Conservation (phyloP, 1,284 basidiomycete species). For the Ceratobasidium sp. region DNA sequence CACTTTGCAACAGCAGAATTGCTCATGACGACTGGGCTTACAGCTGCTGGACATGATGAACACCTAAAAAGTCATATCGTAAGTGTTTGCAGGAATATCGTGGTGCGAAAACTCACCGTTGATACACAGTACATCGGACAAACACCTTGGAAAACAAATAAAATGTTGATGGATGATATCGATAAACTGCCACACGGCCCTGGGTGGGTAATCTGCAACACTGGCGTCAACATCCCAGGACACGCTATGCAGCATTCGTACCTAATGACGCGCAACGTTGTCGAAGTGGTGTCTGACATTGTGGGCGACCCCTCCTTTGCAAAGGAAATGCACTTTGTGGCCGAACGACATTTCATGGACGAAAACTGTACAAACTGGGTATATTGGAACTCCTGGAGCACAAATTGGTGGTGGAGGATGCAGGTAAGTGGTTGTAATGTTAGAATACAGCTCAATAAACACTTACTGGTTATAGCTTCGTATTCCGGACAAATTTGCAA, state of each 20-base stretch:
- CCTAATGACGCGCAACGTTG: not conserved
- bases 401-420: conserved; percentile 34
- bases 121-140: not conserved
- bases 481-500: not conserved
- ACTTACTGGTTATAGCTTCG: not conserved
- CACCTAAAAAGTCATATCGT: conserved; percentile 4
- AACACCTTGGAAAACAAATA: not conserved
- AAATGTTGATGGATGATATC: not conserved
- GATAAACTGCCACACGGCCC: conserved; percentile 11
- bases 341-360: not conserved
- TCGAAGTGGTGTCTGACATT: too few species aligned
- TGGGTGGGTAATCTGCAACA: not conserved
- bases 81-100: too few species aligned
- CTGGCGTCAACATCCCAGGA: too few species aligned
- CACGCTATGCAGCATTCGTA: not conserved
- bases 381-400: conserved; percentile 20
- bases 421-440: conserved; percentile 5
- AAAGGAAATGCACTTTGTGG: conserved; percentile 33
- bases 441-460: too few species aligned
- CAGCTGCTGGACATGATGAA: not conserved
- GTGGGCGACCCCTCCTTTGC: too few species aligned
- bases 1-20: not conserved
- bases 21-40: conserved; percentile 12
- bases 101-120: not conserved
- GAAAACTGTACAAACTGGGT: not conserved